Evolutionary conservation across 208 protist species (phyloP), one percentile per base, ranked within the genome.

Genomic region (Willaertia magna): DNA sequence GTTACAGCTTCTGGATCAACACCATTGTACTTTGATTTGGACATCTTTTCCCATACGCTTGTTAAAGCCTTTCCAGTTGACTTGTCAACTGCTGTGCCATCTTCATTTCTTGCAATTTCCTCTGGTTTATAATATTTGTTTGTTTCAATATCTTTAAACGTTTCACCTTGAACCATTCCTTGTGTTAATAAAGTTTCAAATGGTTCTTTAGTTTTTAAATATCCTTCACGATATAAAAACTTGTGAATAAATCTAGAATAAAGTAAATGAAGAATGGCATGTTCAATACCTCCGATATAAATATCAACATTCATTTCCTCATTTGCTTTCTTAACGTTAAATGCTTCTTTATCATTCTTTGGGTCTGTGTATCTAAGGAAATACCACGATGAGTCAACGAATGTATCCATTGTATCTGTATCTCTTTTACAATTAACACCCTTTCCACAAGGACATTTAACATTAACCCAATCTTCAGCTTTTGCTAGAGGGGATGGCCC

Each of bases 371-470:
- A 96, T 61, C 94, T 89, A 9, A 94, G 81, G 78, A 92, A 96
- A 85, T 96, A 96, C 93, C 93, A 95, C 20, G 93, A 94, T 3
- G 92, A 95, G 82, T 95, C 94, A 11, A 94, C 94, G 90, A 95
- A 96, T 42, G 94, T 95, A 79, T 95, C 93, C 94, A 96, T 95
- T 16, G 94, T 95, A 86, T 96, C 93, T 2, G 91, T 94, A 55
- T 96, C 94, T 67, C 94, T 86, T 78, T 42, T 86, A 22, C 88
- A 85, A 86, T 86, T 42, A 2, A 74, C 74, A 40, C 75, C 67
- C 34, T 87, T 87, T 52, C 85, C 61, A 79, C 83, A 85, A 49
- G 83, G 83, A 79, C 83, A 85, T 55, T 78, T 59, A 2, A 85
- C 49, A 43, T 85, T 78, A 22, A 79, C 14, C 82, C 82, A 85